These are phyloP conservation scores for Saccharum officinarum DNA, from an alignment of 176 grass and related monocot genomes.

Conservation along the genomic window DNA sequence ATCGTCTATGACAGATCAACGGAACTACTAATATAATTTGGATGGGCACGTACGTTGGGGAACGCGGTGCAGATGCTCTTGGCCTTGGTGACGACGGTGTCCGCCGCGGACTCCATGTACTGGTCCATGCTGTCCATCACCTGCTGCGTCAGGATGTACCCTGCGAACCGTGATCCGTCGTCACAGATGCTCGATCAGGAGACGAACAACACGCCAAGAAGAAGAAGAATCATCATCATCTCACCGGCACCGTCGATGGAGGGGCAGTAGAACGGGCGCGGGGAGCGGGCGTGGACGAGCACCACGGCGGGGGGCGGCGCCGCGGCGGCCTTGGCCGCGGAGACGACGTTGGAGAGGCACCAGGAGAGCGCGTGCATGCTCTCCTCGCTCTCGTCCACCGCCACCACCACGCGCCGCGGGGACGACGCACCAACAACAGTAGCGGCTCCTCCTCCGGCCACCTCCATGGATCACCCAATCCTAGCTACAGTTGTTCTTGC, in stretches of 20 bases:
- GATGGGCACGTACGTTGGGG: not conserved
- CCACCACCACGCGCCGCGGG: constrained; percentile 43
- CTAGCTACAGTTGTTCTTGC: too few relatives aligned
- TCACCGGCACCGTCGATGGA: constrained; percentile 24
- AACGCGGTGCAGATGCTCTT: constrained; percentile 33
- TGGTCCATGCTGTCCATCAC: constrained; percentile 36
- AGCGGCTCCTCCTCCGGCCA: not conserved
- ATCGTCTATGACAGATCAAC: too few relatives aligned
- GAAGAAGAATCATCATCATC: too few relatives aligned
- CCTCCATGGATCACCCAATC: not conserved
- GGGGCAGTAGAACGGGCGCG: constrained; percentile 11
- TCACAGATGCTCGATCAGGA: too few relatives aligned
- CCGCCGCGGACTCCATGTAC: not conserved
- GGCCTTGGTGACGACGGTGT: constrained; percentile 30
- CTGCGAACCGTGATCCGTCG: not conserved
- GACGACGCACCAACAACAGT: not conserved
- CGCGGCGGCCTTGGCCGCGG: not conserved
- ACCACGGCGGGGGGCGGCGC: constrained; percentile 12
- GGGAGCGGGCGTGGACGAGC: constrained; percentile 44
- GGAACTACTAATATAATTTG: too few relatives aligned
- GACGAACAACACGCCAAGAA: too few relatives aligned
- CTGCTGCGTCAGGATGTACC: constrained; percentile 32
- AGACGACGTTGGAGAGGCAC: constrained; percentile 52
- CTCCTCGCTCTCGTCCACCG: constrained; percentile 59
- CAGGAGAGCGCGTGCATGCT: constrained; percentile 52